These are phyloP conservation scores for Amesomyces nigricolor DNA, from an alignment of 2,329 filamentous ascomycete species.

Conservation along the genomic window DNA sequence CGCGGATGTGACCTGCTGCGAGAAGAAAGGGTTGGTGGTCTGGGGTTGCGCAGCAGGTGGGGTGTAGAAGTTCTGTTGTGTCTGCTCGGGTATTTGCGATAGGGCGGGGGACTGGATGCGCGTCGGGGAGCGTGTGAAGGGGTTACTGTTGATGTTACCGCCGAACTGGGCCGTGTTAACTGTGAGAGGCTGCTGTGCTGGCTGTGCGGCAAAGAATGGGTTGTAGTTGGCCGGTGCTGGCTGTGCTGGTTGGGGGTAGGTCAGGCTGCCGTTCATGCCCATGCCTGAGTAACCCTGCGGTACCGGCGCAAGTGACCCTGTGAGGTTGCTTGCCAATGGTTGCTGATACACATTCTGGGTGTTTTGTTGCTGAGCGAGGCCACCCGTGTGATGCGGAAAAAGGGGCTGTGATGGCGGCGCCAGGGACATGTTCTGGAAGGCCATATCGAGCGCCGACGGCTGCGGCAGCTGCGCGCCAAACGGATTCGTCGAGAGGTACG, in stretches of 20 bases:
- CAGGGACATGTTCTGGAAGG: conserved; percentile 71
- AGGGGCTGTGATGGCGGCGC: conserved; percentile 51
- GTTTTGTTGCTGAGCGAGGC: conserved; percentile 37
- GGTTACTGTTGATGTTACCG: conserved; percentile 39
- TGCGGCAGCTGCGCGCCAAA: conserved; percentile 52
- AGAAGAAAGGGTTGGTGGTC: conserved; percentile 32
- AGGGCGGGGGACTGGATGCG: conserved; percentile 46
- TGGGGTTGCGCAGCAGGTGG: conserved; percentile 18
- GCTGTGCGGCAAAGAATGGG: conserved; percentile 43
- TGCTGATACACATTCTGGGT: conserved; percentile 41
- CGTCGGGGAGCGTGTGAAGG: conserved; percentile 46
- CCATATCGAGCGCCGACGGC: conserved; percentile 51
- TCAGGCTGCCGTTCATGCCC: conserved; percentile 40
- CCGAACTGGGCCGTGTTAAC: conserved; percentile 36
- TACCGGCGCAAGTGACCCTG: conserved; percentile 38
- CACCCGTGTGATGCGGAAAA: conserved; percentile 68
- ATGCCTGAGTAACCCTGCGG: conserved; percentile 36
- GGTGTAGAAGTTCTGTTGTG: conserved; percentile 40
- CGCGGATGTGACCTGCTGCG: conserved; percentile 20
- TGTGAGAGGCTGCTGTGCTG: conserved; percentile 34
- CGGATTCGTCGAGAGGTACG: conserved; percentile 61
- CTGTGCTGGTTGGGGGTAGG: conserved; percentile 38
- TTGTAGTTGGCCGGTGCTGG: conserved; percentile 43
- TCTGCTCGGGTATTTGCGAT: conserved; percentile 49
- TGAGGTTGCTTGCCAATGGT: conserved; percentile 28